Base-by-base conservation (phyloP, 2,329 filamentous ascomycete genomes). In the Colletotrichum orbiculare region DNA sequence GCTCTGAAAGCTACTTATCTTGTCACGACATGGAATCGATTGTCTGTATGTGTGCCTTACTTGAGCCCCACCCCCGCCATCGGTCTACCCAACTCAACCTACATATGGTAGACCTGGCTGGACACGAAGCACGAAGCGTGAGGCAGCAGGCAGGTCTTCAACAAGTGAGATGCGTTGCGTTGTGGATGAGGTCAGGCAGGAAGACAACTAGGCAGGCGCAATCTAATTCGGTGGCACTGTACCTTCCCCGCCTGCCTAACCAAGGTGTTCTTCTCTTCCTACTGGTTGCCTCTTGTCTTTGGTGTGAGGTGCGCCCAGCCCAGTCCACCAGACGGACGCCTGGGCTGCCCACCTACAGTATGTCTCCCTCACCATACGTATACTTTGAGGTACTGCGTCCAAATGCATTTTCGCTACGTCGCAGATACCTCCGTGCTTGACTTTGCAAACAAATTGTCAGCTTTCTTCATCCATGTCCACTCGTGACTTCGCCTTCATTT, bases 231-330 rank as follows among this genome's bases (percentile, higher is more conserved):
- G 25, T 25, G 38, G 38, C 6, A 41, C 9, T 9, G 38, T 41
- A 41, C 9, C 38, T 41, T 41, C 38, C 38, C 45, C 41, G 52
- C 46, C 41, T 48, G 37, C 56, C 35, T 52, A 35, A 43, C 43
- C 49, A 33, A 52, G 46, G 53, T 41, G 39, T 53, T 62, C 42
- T 54, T 45, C 59, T 54, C 59, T 54, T 37, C 47, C 53, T 35
- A 54, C 42, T 43, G 46, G 53, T 39, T 57, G 49, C 46, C 60
- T 64, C 17, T 45, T 35, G 34, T 35, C 35, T 25, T 37, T 54
- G 35, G 48, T 13, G 15, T n/a, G 54, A 13, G 33, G 48, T 49
- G 56, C 56, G 55, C 61, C 25, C 25, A 25, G 25, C 25, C 25
- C 25, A 25, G 25, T 25, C 25, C 25, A 25, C 25, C 25, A 25